Conservation (phyloP, 2,329 filamentous ascomycete species). For the Beauveria sp. region DNA sequence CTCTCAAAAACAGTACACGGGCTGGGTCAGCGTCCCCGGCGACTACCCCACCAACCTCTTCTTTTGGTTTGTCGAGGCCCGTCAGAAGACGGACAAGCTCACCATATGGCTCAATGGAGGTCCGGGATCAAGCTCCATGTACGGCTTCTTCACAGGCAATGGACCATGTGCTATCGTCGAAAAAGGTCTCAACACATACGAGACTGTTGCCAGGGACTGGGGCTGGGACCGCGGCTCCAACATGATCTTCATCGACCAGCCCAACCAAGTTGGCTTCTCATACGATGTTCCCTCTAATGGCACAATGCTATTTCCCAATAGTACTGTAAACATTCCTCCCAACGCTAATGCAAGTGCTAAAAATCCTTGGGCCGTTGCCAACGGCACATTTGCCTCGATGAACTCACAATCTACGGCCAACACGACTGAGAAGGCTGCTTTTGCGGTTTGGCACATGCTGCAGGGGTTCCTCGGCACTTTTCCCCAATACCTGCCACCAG, state of each 20-base stretch:
- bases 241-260: slow-evolving; percentile 56
- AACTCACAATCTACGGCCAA: slow-evolving; percentile 42
- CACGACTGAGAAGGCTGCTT: slow-evolving; percentile 48
- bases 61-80: slow-evolving; percentile 43
- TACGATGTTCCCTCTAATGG: slow-evolving; percentile 57
- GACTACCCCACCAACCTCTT: slow-evolving; percentile 43
- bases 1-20: slow-evolving; percentile 61
- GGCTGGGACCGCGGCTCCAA: slow-evolving; percentile 54
- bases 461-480: slow-evolving; percentile 53
- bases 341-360: slow-evolving; percentile 13
- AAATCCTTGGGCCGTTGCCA: slow-evolving; percentile 35
- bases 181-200: slow-evolving; percentile 38
- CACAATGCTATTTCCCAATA: slow-evolving; percentile 42
- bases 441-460: slow-evolving; percentile 57
- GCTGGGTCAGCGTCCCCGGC: slow-evolving; percentile 58
- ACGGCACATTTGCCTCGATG: slow-evolving; percentile 58
- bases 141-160: slow-evolving; percentile 54
- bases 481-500: slow-evolving; percentile 47
- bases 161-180: slow-evolving; percentile 47
- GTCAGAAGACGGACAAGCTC: slow-evolving; percentile 32
- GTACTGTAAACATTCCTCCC: slow-evolving; percentile 24
- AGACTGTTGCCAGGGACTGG: slow-evolving; percentile 52
- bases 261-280: slow-evolving; percentile 62
- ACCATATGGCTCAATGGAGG: slow-evolving; percentile 62
- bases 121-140: slow-evolving; percentile 56